These are phyloP conservation scores for Taphrina confusa DNA, from an alignment of 1,139 yeast species.

Conservation along the genomic window DNA sequence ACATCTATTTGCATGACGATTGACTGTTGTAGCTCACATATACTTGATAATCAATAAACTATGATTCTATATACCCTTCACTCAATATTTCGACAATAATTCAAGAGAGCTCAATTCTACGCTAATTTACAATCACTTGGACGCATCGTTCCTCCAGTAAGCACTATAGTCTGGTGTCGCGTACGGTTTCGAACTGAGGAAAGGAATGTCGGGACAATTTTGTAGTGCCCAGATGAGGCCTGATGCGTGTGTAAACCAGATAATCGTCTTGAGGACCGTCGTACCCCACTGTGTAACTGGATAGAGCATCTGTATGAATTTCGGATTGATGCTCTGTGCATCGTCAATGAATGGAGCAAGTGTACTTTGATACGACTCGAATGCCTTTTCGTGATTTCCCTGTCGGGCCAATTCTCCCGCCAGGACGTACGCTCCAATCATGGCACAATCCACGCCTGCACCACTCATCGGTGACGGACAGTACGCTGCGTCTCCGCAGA, in stretches of 20 bases:
- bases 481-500: conserved; percentile 24
- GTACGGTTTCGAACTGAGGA: background rate
- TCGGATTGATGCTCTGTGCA: conserved; percentile 30
- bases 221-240: background rate
- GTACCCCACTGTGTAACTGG: background rate
- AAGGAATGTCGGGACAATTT: background rate
- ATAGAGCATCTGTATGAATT: background rate
- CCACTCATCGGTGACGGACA: conserved; percentile 28
- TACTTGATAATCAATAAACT: background rate
- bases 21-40: background rate
- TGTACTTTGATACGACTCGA: background rate
- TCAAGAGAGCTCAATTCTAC: too few relatives aligned
- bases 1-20: background rate
- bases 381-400: background rate
- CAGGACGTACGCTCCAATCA: conserved; percentile 21
- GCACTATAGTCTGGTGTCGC: background rate
- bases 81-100: too few relatives aligned
- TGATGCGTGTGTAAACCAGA: background rate
- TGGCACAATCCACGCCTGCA: conserved; percentile 6
- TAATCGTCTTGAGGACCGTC: background rate
- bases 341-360: conserved; percentile 9
- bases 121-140: too few relatives aligned
- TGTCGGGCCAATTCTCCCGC: conserved; percentile 14
- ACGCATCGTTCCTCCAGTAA: too few relatives aligned
- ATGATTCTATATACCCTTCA: too few relatives aligned